Percentiles rank a stretch among this genome's conserved stretches.
These are phyloP conservation scores for Chenopodium quinoa DNA, from an alignment of 148 eudicot species.

Conservation along the genomic window DNA sequence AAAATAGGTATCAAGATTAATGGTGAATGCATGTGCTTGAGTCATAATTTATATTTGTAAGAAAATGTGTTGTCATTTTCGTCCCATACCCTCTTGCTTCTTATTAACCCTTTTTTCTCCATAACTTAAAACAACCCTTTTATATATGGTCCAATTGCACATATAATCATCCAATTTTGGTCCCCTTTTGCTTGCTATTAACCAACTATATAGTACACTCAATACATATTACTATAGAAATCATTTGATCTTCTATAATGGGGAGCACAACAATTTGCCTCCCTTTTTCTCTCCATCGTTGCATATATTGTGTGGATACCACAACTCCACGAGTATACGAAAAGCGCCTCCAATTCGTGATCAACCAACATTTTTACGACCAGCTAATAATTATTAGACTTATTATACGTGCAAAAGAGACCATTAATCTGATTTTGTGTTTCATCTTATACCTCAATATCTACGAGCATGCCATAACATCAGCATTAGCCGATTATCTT, in stretches of 20 bases:
- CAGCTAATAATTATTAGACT: not conserved
- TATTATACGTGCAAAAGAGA: too few species aligned
- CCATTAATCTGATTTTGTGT: not conserved
- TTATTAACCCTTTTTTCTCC: constrained; percentile 6
- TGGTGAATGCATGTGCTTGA: constrained; percentile 12
- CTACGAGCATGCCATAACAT: too few species aligned
- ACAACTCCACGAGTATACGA: not conserved
- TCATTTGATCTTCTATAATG: constrained; percentile 4
- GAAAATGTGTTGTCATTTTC: constrained; percentile 15
- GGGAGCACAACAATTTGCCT: constrained; percentile 17
- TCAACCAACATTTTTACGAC: not conserved
- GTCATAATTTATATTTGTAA: not conserved
- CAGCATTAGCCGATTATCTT: too few species aligned
- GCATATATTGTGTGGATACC: not conserved
- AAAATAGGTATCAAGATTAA: constrained; percentile 1
- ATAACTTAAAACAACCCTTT: not conserved
- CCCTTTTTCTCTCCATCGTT: not conserved
- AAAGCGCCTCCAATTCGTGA: not conserved
- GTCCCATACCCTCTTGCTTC: constrained; percentile 2
- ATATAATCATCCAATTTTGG: constrained; percentile 9
- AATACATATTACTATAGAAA: not conserved
- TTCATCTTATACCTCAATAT: not conserved
- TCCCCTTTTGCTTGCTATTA: constrained; percentile 7
- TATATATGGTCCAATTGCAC: not conserved
- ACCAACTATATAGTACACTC: not conserved